phyloP scores from a whole-genome alignment of 345 rosid genomes.

The Abelmoschus esculentus region DNA sequence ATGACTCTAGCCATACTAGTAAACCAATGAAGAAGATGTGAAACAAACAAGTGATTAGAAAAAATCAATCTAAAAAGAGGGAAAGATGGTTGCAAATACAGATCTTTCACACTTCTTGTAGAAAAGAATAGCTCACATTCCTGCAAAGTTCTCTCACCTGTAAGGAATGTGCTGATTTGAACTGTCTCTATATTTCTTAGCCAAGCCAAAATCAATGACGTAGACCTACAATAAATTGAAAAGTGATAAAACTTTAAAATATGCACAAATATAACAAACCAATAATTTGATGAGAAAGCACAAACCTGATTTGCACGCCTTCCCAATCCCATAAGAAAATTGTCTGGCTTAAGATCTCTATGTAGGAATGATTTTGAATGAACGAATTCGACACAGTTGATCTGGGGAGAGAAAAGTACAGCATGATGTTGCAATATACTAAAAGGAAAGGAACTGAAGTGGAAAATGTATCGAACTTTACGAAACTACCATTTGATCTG shows the following conservation, averaged over 20 bases:
- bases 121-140: background rate
- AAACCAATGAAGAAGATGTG: background rate
- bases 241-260: background rate
- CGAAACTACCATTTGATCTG: conserved; percentile 85
- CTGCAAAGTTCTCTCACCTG: conserved; percentile 39
- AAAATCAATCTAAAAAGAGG: background rate
- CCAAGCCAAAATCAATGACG: conserved; percentile 84
- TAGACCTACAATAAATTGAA: conserved; percentile 47
- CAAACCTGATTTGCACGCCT: conserved; percentile 90
- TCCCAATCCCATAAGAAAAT: conserved; percentile 95
- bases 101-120: background rate
- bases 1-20: background rate
- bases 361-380: conserved; percentile 90
- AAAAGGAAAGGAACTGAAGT: background rate
- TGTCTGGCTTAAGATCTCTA: conserved; percentile 94
- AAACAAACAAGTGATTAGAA: background rate
- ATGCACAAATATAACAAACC: background rate
- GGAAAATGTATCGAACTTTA: background rate
- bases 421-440: background rate
- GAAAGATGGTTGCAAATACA: background rate
- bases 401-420: conserved; percentile 27
- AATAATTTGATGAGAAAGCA: background rate
- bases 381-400: conserved; percentile 82
- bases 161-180: conserved; percentile 87
- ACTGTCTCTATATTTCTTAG: conserved; percentile 86